Base-by-base conservation (phyloP, 305 asterid genomes). In the Caryopteris hybrid region DNA sequence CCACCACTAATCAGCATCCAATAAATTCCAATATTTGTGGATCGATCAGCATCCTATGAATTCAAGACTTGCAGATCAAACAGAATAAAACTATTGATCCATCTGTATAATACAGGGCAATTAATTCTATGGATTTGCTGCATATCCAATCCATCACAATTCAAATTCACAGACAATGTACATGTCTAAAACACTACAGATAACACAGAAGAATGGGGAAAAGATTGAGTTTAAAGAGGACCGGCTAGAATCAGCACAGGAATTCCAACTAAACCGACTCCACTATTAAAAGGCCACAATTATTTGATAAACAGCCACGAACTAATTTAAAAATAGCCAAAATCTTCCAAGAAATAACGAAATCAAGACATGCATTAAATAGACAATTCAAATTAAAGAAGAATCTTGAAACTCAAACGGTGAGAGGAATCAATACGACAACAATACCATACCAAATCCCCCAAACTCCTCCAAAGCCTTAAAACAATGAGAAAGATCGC, bases 81-180 rank as follows among this genome's bases (percentile, higher is more conserved):
- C 54, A 61, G 66, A 60, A 33, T 27, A 66, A 18, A 69, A 34
- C 58, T 43, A 12, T 50, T 23, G 55, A 27, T 78, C 69, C 68
- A 61, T 61, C 50, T 55, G 20, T 22, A 38, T 34, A 33, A 59
- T 9, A 52, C 51, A 62, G 54, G 67, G 71, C 6, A 52, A 64
- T 21, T 36, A 25, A 66, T 31, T 50, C 48, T 21, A 17, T 6
- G 8, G 13, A 22, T 25, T 61, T 22, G 43, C 47, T 13, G 21
- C 25, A 54, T 48, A 31, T 34, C 57, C 27, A 54, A 7, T 45
- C 64, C 74, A 50, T 61, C 42, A 66, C 41, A 53, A 16, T 54
- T 20, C 33, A 41, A 22, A 70, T 17, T 51, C 66, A 41, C 20
- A 9, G 50, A 16, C 54, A 53, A 22, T 34, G 41, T 1, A 33